Evolutionary conservation across 768 basidiomycete genomes (phyloP).

Genomic region (Pleurotus giganteus): DNA sequence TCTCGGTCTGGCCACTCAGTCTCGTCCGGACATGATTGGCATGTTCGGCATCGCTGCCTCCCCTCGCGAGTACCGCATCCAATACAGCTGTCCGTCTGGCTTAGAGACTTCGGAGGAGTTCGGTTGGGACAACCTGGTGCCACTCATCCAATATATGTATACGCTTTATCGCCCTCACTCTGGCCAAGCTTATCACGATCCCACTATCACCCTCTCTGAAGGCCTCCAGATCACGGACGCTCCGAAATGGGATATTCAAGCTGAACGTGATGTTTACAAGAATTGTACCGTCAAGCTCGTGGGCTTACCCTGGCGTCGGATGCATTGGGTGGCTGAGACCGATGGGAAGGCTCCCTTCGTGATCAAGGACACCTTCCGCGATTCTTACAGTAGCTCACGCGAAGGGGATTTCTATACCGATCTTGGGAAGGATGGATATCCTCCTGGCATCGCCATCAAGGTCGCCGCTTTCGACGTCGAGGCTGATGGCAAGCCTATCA

Average conservation of each 20-base stretch:
- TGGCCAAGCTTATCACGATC: conserved; percentile 3
- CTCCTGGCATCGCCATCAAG: not conserved
- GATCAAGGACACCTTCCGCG: not conserved
- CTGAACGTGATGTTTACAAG: not conserved
- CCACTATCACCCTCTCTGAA: not conserved
- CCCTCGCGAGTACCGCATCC: conserved; percentile 1
- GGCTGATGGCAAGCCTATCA: not conserved
- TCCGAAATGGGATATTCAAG: not conserved
- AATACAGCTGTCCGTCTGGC: conserved; percentile 9
- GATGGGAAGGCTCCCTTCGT: not conserved
- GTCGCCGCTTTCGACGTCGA: not conserved
- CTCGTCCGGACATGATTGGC: conserved; percentile 8
- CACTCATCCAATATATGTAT: conserved; percentile 8
- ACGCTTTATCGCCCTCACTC: conserved; percentile 6
- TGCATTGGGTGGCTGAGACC: not conserved
- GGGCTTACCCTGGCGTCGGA: not conserved
- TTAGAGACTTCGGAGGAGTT: not conserved
- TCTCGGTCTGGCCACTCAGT: conserved; percentile 8
- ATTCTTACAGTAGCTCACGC: not conserved
- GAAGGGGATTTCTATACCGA: not conserved
- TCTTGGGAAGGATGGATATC: not conserved
- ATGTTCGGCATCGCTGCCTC: conserved; percentile 6
- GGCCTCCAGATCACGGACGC: no score
- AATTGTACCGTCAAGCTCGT: not conserved
- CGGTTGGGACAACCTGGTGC: conserved; percentile 5